Percentiles rank a stretch among this genome's conserved stretches.
Evolutionary conservation across 257 asterid genomes (phyloP).

Genomic region (Solanum sparsipilum): DNA sequence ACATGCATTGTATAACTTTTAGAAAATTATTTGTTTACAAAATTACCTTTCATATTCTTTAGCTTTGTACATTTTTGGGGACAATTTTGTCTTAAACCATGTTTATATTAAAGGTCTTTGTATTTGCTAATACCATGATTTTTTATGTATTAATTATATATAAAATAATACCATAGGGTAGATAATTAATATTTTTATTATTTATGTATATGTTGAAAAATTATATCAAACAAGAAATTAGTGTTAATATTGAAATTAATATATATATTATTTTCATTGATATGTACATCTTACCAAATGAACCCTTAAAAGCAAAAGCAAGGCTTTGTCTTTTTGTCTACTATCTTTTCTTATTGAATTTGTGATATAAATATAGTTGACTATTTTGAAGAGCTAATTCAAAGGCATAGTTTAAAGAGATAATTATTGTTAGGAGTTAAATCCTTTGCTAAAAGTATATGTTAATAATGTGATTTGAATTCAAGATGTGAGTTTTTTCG

Average conservation of each 20-base stretch:
- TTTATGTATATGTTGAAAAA: neutral
- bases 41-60: neutral
- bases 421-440: neutral
- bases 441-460: neutral
- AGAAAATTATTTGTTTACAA: no score
- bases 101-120: no score
- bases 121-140: neutral
- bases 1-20: no score
- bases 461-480: neutral
- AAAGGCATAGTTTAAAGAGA: neutral
- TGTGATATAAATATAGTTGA: neutral
- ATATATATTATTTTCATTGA: no score
- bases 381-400: no score
- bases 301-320: neutral
- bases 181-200: no score
- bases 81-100: no score
- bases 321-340: neutral
- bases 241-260: no score
- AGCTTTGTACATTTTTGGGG: no score
- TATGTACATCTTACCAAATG: no score
- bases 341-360: neutral
- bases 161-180: neutral
- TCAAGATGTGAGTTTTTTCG: no score
- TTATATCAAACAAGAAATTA: neutral
- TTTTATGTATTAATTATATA: no score